These are phyloP conservation scores for Salvia hispanica DNA, from an alignment of 257 asterid genomes.

Conservation along the genomic window DNA sequence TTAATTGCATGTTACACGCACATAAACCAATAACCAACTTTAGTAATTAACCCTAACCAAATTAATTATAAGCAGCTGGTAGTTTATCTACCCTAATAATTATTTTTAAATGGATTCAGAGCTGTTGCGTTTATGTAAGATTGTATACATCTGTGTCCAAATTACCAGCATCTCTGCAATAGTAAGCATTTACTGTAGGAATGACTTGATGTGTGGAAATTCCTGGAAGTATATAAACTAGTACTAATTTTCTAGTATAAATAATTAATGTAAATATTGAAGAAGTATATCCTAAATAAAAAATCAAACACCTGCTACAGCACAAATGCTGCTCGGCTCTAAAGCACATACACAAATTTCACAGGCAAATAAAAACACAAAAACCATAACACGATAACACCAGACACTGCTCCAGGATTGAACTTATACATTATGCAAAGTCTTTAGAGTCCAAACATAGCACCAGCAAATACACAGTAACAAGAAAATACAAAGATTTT, in stretches of 20 bases:
- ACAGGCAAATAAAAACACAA: background rate
- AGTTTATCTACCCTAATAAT: constrained; percentile 23
- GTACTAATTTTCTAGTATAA: background rate
- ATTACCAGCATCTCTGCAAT: background rate
- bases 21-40: constrained; percentile 15
- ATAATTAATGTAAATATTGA: background rate
- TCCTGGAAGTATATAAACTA: background rate
- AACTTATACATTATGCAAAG: background rate
- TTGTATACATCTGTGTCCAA: background rate
- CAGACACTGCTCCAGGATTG: background rate
- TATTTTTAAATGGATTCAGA: background rate
- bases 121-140: background rate
- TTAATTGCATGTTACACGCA: constrained; percentile 28
- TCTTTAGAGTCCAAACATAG: background rate
- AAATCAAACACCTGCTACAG: too few species aligned
- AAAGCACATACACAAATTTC: background rate
- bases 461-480: background rate
- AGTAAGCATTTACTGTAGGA: background rate
- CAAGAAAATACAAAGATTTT: background rate
- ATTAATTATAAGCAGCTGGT: constrained; percentile 28
- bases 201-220: background rate
- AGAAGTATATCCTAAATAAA: background rate
- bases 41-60: constrained; percentile 13
- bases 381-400: background rate
- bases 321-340: background rate